Percentiles rank a stretch among this genome's conserved stretches.
These are phyloP conservation scores for Coniochaeta sp. DNA, from an alignment of 2,329 filamentous ascomycete species.

Conservation along the genomic window DNA sequence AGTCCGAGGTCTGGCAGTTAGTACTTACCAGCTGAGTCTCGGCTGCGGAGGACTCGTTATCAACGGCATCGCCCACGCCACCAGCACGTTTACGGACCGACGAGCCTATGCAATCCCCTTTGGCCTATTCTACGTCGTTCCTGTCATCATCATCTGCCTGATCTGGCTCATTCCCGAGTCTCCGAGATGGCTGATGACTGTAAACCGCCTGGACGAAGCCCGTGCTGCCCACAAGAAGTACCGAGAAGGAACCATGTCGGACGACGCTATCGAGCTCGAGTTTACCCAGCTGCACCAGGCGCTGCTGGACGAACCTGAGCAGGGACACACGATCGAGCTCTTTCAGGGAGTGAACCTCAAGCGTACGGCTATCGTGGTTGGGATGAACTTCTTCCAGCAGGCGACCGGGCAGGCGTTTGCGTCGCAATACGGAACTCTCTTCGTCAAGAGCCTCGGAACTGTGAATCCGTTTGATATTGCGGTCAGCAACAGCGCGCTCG, in stretches of 20 bases:
- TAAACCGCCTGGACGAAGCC: constrained; percentile 13
- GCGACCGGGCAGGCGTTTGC: constrained; percentile 20
- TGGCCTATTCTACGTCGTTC: constrained; percentile 24
- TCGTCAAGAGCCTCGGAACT: constrained; percentile 18
- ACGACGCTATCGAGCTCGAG: constrained; percentile 4
- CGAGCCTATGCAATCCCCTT: constrained; percentile 24
- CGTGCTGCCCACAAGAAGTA: constrained; percentile 8
- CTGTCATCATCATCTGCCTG: constrained; percentile 15
- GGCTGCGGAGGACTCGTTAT: constrained; percentile 12
- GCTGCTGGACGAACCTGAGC: constrained; percentile 4
- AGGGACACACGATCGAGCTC: constrained; percentile 5
- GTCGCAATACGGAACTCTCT: constrained; percentile 21
- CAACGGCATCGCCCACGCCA: constrained; percentile 19
- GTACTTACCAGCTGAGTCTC: constrained; percentile 23
- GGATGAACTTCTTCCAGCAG: constrained; percentile 22
- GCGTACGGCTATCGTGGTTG: constrained; percentile 16
- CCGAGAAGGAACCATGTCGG: constrained; percentile 4
- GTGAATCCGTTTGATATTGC: constrained; percentile 20
- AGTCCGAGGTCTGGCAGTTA: constrained; percentile 24
- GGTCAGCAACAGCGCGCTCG: constrained; percentile 5
- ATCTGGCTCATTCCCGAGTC: constrained; percentile 22
- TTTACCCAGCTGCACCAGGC: constrained; percentile 2
- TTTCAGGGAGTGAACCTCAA: constrained; percentile 14
- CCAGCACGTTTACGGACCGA: constrained; percentile 18
- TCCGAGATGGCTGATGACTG: constrained; percentile 15